Percentiles rank a stretch among this genome's conserved stretches.
These are phyloP conservation scores for Wakefieldia striispora DNA, from an alignment of 768 basidiomycete species.

Conservation along the genomic window DNA sequence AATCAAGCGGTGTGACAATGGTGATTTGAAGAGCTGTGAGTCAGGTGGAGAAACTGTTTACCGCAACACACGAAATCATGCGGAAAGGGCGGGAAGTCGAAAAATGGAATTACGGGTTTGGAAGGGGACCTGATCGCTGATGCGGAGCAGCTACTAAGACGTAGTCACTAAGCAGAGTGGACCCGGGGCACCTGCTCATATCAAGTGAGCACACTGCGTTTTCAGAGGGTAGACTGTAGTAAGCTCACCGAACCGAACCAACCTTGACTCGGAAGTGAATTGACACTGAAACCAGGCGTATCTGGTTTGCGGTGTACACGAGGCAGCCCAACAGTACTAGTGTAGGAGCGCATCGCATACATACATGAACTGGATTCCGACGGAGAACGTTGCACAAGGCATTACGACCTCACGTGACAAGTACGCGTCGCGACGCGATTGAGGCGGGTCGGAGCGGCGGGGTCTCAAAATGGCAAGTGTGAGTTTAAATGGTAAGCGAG, in stretches of 20 bases:
- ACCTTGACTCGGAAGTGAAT: neutral
- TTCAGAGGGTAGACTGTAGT: too few species aligned
- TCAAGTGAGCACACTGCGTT: neutral
- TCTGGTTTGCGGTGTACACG: too few species aligned
- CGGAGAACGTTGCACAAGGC: neutral
- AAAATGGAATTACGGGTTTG: constrained; percentile 14
- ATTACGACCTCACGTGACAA: constrained; percentile 20
- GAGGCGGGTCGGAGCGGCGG: constrained; percentile 33
- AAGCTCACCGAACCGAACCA: constrained; percentile 6
- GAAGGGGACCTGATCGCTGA: constrained; percentile 21
- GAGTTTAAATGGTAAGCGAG: constrained; percentile 33
- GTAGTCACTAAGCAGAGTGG: neutral
- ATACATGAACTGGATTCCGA: too few species aligned
- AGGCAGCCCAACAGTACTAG: too few species aligned
- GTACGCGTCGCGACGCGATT: constrained; percentile 25
- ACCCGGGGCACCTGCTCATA: constrained; percentile 13
- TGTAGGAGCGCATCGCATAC: too few species aligned
- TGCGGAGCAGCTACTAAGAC: constrained; percentile 6
- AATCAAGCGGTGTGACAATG: neutral
- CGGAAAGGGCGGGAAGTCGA: neutral
- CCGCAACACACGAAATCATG: neutral
- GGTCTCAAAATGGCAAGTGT: constrained; percentile 29
- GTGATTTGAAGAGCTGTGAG: too few species aligned
- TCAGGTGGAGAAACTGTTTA: neutral
- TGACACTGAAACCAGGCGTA: neutral